Conservation (phyloP, 2,329 filamentous ascomycete genomes). For the Scorias spongiosa region DNA sequence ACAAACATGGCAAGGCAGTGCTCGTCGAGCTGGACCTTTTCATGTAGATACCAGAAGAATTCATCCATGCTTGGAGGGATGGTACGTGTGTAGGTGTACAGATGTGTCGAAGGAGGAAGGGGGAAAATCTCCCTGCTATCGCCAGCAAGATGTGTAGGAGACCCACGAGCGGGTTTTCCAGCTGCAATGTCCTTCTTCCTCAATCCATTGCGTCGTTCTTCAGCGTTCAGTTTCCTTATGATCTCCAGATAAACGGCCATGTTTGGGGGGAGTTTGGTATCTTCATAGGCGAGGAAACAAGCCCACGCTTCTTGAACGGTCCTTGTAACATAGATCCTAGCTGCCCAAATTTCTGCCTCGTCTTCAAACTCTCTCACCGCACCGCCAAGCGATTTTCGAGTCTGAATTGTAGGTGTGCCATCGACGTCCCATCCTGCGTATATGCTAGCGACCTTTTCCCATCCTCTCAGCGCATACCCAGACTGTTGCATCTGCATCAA, state of each 20-base stretch:
- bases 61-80: slow-evolving; percentile 43
- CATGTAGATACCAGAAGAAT: slow-evolving; percentile 45
- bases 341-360: slow-evolving; percentile 34
- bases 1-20: slow-evolving; percentile 43
- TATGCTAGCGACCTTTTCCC: slow-evolving; percentile 39
- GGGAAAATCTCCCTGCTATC: slow-evolving; percentile 42
- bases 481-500: slow-evolving; percentile 43
- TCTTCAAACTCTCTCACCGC: neutral
- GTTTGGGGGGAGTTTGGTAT: slow-evolving; percentile 23
- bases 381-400: slow-evolving; percentile 21
- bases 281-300: slow-evolving; percentile 43
- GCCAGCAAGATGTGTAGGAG: slow-evolving; percentile 31
- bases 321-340: slow-evolving; percentile 42
- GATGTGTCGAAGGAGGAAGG: slow-evolving; percentile 43
- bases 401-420: slow-evolving; percentile 47
- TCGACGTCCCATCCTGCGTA: slow-evolving; percentile 50
- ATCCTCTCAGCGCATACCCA: slow-evolving; percentile 36
- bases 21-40: slow-evolving; percentile 32
- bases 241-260: slow-evolving; percentile 39
- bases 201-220: slow-evolving; percentile 4
- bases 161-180: neutral
- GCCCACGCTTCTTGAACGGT: slow-evolving; percentile 51
- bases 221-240: slow-evolving; percentile 38
- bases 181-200: neutral
- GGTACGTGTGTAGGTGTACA: slow-evolving; percentile 50